These are phyloP conservation scores for Colletotrichum cordylinicola DNA, from an alignment of 2,329 filamentous ascomycete species.

Conservation along the genomic window DNA sequence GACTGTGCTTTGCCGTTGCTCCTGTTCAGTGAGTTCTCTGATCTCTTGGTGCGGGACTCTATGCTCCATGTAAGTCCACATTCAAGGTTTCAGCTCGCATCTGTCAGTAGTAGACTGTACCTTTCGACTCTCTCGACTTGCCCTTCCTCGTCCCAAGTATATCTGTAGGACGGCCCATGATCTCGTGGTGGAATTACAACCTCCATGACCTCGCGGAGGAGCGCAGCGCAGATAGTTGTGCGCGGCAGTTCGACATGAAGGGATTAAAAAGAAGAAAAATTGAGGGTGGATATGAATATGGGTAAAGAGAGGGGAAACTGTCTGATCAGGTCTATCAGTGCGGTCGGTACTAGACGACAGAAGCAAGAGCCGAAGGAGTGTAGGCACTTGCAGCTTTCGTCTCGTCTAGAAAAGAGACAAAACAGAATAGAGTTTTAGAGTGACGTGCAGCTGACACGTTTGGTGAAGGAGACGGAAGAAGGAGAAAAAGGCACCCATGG, in stretches of 20 bases:
- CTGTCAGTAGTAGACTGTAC: background rate
- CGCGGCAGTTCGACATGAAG: slow-evolving; percentile 18
- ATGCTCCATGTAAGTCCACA: background rate
- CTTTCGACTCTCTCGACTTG: slow-evolving; percentile 22
- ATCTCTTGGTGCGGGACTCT: background rate
- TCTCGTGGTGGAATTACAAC: slow-evolving; percentile 24
- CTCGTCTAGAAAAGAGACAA: slow-evolving; percentile 15
- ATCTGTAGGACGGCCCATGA: slow-evolving; percentile 22
- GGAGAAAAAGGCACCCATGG: slow-evolving; percentile 1
- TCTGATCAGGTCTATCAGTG: background rate
- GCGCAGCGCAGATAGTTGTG: background rate
- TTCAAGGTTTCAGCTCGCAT: background rate
- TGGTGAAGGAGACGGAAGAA: slow-evolving; percentile 18
- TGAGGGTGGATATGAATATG: slow-evolving; percentile 3
- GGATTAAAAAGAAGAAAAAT: background rate
- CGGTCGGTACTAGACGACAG: background rate
- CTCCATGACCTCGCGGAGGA: slow-evolving; percentile 22
- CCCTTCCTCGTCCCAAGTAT: slow-evolving; percentile 24
- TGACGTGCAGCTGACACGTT: slow-evolving; percentile 22
- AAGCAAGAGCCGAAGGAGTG: slow-evolving; percentile 12
- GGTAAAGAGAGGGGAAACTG: background rate
- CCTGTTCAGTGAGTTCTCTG: background rate
- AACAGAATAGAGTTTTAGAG: slow-evolving; percentile 19
- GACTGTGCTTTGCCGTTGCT: slow-evolving; percentile 3
- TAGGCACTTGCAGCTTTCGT: slow-evolving; percentile 8